These are phyloP conservation scores for Grifola frondosa DNA, from an alignment of 1,284 basidiomycete species.

Conservation along the genomic window DNA sequence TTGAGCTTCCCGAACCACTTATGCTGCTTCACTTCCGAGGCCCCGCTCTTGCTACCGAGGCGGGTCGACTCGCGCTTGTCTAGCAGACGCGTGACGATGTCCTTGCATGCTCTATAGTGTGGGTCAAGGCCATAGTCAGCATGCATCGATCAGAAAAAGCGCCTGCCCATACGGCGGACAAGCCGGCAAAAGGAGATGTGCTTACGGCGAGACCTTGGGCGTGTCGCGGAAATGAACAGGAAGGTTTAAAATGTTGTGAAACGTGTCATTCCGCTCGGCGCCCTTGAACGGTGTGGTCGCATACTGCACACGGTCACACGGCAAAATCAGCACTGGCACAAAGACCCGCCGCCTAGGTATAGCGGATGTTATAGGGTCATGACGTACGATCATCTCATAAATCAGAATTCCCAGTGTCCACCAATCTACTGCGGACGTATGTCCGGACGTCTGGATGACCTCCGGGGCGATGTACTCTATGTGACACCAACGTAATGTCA, in stretches of 20 bases:
- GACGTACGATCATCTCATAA: conserved; percentile 98
- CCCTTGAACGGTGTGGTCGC: conserved; percentile 99
- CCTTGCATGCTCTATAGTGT: conserved; percentile 72
- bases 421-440: conserved; percentile 99
- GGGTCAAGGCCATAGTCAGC: background rate
- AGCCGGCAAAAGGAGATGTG: conserved; percentile 24
- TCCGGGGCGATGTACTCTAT: conserved; percentile 98
- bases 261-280: conserved; percentile 90
- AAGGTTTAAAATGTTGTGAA: conserved; percentile 90
- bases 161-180: background rate
- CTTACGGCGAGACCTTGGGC: conserved; percentile 82
- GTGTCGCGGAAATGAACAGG: conserved; percentile 88
- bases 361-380: conserved; percentile 16
- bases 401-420: conserved; percentile 99
- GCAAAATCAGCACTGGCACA: conserved; percentile 13
- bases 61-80: conserved; percentile 93
- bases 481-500: conserved; percentile 16
- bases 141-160: background rate
- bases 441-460: conserved; percentile 96
- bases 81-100: conserved; percentile 83
- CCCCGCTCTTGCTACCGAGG: conserved; percentile 89
- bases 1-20: conserved; percentile 97
- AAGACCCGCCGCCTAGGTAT: conserved; percentile 2
- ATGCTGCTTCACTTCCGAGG: conserved; percentile 98
- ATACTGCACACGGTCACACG: conserved; percentile 53